These are phyloP conservation scores for Syncephalastrum sp. DNA, from an alignment of 371 early-diverging fungal genomes.

Conservation along the genomic window DNA sequence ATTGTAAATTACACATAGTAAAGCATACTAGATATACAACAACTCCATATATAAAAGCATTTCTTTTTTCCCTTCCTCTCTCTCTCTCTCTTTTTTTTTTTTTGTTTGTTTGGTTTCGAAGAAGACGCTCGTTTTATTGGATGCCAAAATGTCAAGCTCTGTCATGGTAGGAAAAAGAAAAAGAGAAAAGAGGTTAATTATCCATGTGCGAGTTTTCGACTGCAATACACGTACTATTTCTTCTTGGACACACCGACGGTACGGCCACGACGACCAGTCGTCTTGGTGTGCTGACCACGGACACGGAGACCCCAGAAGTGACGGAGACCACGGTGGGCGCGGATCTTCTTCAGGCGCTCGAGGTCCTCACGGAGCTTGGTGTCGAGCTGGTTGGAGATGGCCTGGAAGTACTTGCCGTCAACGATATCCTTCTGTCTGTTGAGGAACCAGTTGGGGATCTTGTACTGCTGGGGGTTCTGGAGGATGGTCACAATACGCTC, in stretches of 20 bases:
- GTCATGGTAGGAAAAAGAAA: no score
- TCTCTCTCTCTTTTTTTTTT: no score
- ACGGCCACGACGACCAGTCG: slow-evolving; percentile 97
- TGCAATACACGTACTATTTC: slow-evolving; percentile 58
- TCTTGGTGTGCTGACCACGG: slow-evolving; percentile 96
- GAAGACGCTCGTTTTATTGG: no score
- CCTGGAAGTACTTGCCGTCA: slow-evolving; percentile 93
- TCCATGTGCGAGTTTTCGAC: no score
- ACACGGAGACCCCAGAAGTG: slow-evolving; percentile 96
- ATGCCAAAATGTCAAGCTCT: no score
- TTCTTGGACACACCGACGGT: slow-evolving; percentile 98
- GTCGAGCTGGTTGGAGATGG: slow-evolving; percentile 94
- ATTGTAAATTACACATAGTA: slow-evolving; percentile 24
- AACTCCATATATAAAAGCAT: no score
- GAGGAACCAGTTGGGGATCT: slow-evolving; percentile 98
- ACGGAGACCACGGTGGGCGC: slow-evolving; percentile 92
- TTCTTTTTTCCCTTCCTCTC: no score
- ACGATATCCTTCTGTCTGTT: slow-evolving; percentile 98
- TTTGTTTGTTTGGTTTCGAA: no score
- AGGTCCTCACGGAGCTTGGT: slow-evolving; percentile 96
- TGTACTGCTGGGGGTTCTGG: slow-evolving; percentile 91
- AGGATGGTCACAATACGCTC: slow-evolving; percentile 89
- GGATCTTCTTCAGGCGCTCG: slow-evolving; percentile 97
- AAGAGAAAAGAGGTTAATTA: no score
- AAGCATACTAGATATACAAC: no score